These are phyloP conservation scores for Litsea cubeba DNA, from an alignment of 164 flowering plant species.

Conservation along the genomic window DNA sequence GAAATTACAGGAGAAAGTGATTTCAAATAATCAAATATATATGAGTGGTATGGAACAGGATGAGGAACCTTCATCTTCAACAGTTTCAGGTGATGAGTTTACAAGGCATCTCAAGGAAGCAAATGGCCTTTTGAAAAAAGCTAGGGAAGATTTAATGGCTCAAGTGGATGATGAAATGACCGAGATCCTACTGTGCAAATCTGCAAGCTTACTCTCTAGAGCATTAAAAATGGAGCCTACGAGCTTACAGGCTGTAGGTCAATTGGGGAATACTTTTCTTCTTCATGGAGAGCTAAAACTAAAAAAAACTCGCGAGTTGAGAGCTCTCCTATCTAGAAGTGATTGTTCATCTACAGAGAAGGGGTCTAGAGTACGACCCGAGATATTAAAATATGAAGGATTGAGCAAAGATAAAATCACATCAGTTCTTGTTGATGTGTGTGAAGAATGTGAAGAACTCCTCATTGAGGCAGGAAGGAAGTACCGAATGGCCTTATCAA, in stretches of 20 bases:
- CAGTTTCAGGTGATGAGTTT: slow-evolving; percentile 54
- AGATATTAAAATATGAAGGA: slow-evolving; percentile 25
- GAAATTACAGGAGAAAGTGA: slow-evolving; percentile 16
- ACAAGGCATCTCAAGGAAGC: slow-evolving; percentile 57
- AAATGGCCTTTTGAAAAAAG: slow-evolving; percentile 54
- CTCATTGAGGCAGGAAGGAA: slow-evolving; percentile 88
- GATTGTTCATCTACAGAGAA: slow-evolving; percentile 25
- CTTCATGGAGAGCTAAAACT: slow-evolving; percentile 87
- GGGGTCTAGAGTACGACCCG: slow-evolving; percentile 11
- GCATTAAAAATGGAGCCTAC: slow-evolving; percentile 73
- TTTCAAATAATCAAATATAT: slow-evolving; percentile 13
- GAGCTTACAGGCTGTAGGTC: slow-evolving; percentile 89
- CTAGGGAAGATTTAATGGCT: slow-evolving; percentile 43
- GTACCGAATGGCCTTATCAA: slow-evolving; percentile 69
- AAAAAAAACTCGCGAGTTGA: slow-evolving; percentile 61
- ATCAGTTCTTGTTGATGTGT: slow-evolving; percentile 55
- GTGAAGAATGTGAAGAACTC: slow-evolving; percentile 94
- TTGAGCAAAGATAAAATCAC: slow-evolving; percentile 43
- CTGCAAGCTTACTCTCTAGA: slow-evolving; percentile 56
- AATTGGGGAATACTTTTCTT: slow-evolving; percentile 83
- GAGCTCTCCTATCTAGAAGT: slow-evolving; percentile 43
- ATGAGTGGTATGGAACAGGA: slow-evolving; percentile 19
- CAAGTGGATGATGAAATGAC: slow-evolving; percentile 44
- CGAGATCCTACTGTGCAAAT: slow-evolving; percentile 44
- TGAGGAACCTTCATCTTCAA: slow-evolving; percentile 35